Evolutionary conservation across 768 basidiomycete species (phyloP), one percentile per base, ranked within the genome.

Genomic region (Rossbeevera mucosa): DNA sequence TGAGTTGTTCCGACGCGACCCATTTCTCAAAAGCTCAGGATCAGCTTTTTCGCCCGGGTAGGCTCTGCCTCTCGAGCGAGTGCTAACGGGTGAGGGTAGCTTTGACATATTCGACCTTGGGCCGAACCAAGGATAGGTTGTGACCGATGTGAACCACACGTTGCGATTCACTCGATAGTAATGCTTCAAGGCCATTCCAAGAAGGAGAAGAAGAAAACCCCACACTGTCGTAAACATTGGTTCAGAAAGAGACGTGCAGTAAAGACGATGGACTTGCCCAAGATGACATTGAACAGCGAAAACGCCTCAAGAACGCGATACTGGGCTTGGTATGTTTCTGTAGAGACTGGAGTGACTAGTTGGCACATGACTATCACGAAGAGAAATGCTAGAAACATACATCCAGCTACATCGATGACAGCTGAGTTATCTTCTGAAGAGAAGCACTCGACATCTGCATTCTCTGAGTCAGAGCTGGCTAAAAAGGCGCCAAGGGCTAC

Each of bases 261-360:
- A 22, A 11, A 24, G 8, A 20, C 11, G 29, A 28, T 20, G 21
- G 6, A 74, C 85, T 53, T 68, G 85, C 89, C 72, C 4, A 92
- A 76, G 40, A 77, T 75, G 46, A 85, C 81, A 60, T 91, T 91
- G 67, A 92, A 81, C 50, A 91, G 70, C 6, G 90, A 81, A 69
- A 91, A 91, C 16, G 85, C 80, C 67, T 83, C 87, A 53, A 92
- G 74, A 18, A 91, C 89, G 25, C 84, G 82, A 66, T 91, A 91
- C 74, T 91, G 90, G n/a, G 89, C 88, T 58, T 90, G 90, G 66
- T 86, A 92, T 54, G 87, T 87, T 60, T 89, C 86, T 21, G 88
- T 91, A 51, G 87, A 83, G 71, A 91, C 90, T 91, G 14, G 60
- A 16, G 18, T 8, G 26, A 33, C 50, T 45, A 21, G 36, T 59